Conservation (phyloP, 2,329 filamentous ascomycete species). For the Westerdykella aurantiaca region DNA sequence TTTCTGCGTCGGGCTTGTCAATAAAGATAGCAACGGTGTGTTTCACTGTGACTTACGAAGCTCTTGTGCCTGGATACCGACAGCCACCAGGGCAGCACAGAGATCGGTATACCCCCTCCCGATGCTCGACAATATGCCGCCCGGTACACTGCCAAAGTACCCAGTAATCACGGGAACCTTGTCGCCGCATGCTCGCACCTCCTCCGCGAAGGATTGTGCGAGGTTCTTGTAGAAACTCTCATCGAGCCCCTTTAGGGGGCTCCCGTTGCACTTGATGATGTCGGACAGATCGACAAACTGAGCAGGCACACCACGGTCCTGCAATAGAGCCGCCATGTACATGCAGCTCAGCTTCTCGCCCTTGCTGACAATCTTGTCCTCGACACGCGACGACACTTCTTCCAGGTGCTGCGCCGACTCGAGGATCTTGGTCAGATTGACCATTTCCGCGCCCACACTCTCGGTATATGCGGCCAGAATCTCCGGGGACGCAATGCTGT, state of each 20-base stretch:
- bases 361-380: conserved; percentile 78
- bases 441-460: conserved; percentile 72
- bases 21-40: neutral
- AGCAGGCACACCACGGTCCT: conserved; percentile 73
- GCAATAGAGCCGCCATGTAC: conserved; percentile 79
- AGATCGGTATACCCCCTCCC: conserved; percentile 95
- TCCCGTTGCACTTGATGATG: conserved; percentile 59
- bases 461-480: conserved; percentile 52
- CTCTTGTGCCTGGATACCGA: conserved; percentile 79
- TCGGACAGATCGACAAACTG: conserved; percentile 89
- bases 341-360: conserved; percentile 94
- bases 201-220: conserved; percentile 37
- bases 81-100: conserved; percentile 85
- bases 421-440: conserved; percentile 69
- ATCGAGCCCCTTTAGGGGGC: conserved; percentile 34
- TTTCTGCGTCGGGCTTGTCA: conserved; percentile 48
- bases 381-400: conserved; percentile 47
- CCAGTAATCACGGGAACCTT: conserved; percentile 60
- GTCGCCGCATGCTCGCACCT: conserved; percentile 40
- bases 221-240: conserved; percentile 45
- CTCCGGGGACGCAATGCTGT: conserved; percentile 35
- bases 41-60: conserved; percentile 38
- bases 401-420: conserved; percentile 55
- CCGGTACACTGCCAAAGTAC: conserved; percentile 90
- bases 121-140: conserved; percentile 83